These are phyloP conservation scores for Carex kokanica DNA, from an alignment of 176 grass and related monocot species.

Conservation along the genomic window DNA sequence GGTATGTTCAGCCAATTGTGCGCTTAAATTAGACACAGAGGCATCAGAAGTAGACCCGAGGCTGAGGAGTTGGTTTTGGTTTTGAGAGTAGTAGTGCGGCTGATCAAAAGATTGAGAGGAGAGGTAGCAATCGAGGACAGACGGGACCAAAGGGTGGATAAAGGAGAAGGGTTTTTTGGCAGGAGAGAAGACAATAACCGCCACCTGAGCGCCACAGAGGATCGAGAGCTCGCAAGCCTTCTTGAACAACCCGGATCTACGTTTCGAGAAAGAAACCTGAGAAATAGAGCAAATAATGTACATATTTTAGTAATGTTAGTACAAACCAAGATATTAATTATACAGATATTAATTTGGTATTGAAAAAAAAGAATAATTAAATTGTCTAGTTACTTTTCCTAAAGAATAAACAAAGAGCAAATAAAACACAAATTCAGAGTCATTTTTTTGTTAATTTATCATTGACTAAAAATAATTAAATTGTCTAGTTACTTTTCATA, in stretches of 20 bases:
- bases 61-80: not conserved
- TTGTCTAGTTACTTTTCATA: too few species aligned
- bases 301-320: not conserved
- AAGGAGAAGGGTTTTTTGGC: constrained; percentile 40
- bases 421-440: not conserved
- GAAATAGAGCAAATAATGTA: not conserved
- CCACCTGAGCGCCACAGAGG: constrained; percentile 43
- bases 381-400: not conserved
- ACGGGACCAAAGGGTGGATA: constrained; percentile 32
- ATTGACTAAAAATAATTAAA: too few species aligned
- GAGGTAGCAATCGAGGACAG: constrained; percentile 32
- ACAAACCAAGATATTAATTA: not conserved
- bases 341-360: not conserved
- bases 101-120: not conserved
- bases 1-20: not conserved
- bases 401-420: not conserved
- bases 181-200: constrained; percentile 52
- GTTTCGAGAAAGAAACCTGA: constrained; percentile 66
- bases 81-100: not conserved
- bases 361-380: not conserved
- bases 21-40: not conserved
- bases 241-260: constrained; percentile 45
- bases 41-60: not conserved
- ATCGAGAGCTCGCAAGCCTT: constrained; percentile 56
- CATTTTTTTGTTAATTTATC: too few species aligned